Evolutionary conservation across 768 basidiomycete species (phyloP), one percentile per base, ranked within the genome.

Genomic region (Pholiota molesta): DNA sequence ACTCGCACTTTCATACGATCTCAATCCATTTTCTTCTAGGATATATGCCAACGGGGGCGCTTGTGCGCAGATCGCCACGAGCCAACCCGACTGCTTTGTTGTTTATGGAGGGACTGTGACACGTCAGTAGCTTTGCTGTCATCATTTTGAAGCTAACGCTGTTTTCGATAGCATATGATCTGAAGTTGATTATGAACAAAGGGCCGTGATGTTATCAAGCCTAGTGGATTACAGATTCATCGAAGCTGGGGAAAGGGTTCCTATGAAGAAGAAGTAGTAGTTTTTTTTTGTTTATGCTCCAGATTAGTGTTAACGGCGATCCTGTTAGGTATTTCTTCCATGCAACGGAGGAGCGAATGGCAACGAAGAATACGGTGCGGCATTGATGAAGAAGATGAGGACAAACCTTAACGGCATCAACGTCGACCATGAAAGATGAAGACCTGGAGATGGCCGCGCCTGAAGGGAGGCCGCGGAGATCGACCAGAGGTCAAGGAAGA

Each of bases 161-260:
- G 40, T 19, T 42, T 40, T 49, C 31, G 16, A 61, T 58, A 92
- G 91, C 89, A 0, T 90, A 88, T 67, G 87, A 91, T 66, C 78
- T 93, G 66, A 88, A 85, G 71, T 73, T 86, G 57, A 74, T 91
- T 59, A 88, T 94, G 55, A 81, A 89, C 60, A 92, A 91, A 67
- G 88, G 82, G 78, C 79, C 0, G 78, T 87, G 89, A 94, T 64
- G 86, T 97, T 54, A 76, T 97, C 62, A 87, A 83, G 59, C 93
- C 96, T 0, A 76, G 83, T 99, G 95, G 95, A 78, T 99, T 57
- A 70, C 80, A 39, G 92, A 95, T 69, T 95, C 89, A 80, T 96
- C n/a, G 78, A 81, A 5, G 76, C 78, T 29, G 83, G 81, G 11
- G 77, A 83, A 60, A 77, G 79, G 19, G 74, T 86, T 28, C 88